Base-by-base conservation (phyloP, 1,284 basidiomycete genomes). In the Trametes versicolor region DNA sequence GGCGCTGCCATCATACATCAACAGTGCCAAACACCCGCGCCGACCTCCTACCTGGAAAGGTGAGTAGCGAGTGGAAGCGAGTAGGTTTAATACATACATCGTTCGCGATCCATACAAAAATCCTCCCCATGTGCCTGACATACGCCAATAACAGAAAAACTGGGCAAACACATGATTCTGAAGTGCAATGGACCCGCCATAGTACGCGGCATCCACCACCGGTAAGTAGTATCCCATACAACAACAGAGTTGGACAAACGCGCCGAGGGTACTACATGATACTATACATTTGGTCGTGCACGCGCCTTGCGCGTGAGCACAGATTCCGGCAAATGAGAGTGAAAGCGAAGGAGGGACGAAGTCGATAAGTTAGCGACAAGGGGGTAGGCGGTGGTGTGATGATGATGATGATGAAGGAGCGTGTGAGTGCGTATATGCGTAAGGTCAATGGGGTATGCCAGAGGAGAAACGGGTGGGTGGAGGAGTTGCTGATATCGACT, bases 321-420 rank as follows among this genome's bases (percentile, higher is more conserved):
- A 27, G 27, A 25, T 50, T 32, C 23, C 34, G 19, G 21, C 13
- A 37, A 54, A 39, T 21, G 52, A 54, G 52, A 12, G 52, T 61
- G 56, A 25, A 34, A 48, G 57, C 19, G 41, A 60, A 58, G 43
- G 61, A 12, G 32, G 27, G 43, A 19, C 50, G 58, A 68, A 69
- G 54, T 54, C 62, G 61, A 69, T 69, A 69, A 69, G 41, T 69
- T 69, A 69, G 61, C 34, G 55, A 47, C 56, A 65, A 66, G 5
- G 48, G 23, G 37, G 37, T 39, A 39, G 48, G 49, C 36, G 23
- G 47, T 13, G 21, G 51, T 60, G 48, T 17, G 56, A 21, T 8
- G 63, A n/a, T n/a, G n/a, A n/a, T n/a, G n/a, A n/a, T 37, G 47
- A 21, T 10, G n/a, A 37, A 53, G 27, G 37, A 58, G 37, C 25